Base-by-base conservation (phyloP, 768 basidiomycete species). In the Pleurotus platypus region DNA sequence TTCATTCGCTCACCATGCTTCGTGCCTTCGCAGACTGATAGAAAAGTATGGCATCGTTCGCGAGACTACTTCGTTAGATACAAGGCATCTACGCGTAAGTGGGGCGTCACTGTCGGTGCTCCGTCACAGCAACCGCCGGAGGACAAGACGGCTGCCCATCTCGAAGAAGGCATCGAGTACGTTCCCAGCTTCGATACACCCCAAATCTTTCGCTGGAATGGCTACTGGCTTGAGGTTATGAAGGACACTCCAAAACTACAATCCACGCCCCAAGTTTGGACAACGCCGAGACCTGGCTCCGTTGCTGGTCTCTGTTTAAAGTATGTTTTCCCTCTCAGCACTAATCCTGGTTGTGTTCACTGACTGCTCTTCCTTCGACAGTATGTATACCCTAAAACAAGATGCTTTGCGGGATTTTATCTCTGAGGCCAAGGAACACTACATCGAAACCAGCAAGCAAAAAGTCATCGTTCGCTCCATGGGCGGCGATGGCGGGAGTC, bases 181-280 rank as follows among this genome's bases (percentile, higher is more conserved):
- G 72, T 78, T 1, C 78, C 78, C 0, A 72, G 69, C 0, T 77
- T 73, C 55, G 66, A 70, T 22, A 58, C 59, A 5, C 72, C 77
- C 4, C 78, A 78, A 43, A 63, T 79, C 7, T 79, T 79, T 59
- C 64, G 71, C 27, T 79, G 75, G 75, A 71, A 70, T 35, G 76
- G 75, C 0, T 75, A 76, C 60, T 78, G 72, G 76, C 62, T 73
- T 30, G 72, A 78, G 60, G 69, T 76, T 26, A 63, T 65, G 46
- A 35, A 35, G 11, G 30, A 35, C 8, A 35, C 30, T 11, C 30
- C 30, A 9, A 53, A 53, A 37, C 12, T 37, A 1, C 15, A 9
- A 15, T 6, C 12, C 18, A 53, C 37, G 24, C 37, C 13, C 37
- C 18, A n/a, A 37, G 15, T 12, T 13, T 24, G 18, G 16, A 20